Evolutionary conservation across 2,329 filamentous ascomycete species (phyloP).

Genomic region (Colletotrichum plurivorum): DNA sequence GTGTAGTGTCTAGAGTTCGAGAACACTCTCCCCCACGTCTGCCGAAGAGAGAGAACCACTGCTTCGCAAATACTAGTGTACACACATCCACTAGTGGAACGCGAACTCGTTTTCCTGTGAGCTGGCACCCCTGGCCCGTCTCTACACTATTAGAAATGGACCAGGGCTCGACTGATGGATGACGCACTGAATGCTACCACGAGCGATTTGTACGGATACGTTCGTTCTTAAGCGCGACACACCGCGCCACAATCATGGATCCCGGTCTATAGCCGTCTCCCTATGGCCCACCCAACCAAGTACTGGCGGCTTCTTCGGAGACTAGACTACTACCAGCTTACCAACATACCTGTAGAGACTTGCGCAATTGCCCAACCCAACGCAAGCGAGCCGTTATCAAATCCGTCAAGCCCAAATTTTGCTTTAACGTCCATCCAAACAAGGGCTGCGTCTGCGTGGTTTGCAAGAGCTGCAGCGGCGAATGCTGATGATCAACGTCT

Average conservation of each 20-base stretch:
- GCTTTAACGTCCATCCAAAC: background rate
- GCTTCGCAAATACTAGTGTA: background rate
- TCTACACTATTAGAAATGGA: conserved; percentile 22
- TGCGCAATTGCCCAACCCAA: background rate
- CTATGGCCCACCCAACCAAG: background rate
- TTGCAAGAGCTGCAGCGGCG: conserved; percentile 19
- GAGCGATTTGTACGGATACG: background rate
- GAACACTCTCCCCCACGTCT: conserved; percentile 27
- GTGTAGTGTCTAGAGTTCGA: background rate
- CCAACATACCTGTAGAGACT: background rate
- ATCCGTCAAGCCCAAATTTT: background rate
- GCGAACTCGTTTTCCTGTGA: conserved; percentile 31
- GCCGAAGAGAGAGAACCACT: conserved; percentile 18
- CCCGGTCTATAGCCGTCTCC: conserved; percentile 25
- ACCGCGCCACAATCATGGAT: conserved; percentile 33
- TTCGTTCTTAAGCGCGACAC: conserved; percentile 18
- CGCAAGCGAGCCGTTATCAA: conserved; percentile 20
- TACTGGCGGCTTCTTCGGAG: conserved; percentile 28
- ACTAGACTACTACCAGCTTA: conserved; percentile 18
- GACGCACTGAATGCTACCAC: conserved; percentile 32
- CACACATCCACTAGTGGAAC: conserved; percentile 11
- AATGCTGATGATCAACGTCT: conserved; percentile 21
- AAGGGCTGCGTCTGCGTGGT: too few species aligned
- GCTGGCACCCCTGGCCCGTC: conserved; percentile 17
- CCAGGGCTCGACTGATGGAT: conserved; percentile 26